phyloP scores from a whole-genome alignment of 306 rosid genomes.

The Medicago arabica region DNA sequence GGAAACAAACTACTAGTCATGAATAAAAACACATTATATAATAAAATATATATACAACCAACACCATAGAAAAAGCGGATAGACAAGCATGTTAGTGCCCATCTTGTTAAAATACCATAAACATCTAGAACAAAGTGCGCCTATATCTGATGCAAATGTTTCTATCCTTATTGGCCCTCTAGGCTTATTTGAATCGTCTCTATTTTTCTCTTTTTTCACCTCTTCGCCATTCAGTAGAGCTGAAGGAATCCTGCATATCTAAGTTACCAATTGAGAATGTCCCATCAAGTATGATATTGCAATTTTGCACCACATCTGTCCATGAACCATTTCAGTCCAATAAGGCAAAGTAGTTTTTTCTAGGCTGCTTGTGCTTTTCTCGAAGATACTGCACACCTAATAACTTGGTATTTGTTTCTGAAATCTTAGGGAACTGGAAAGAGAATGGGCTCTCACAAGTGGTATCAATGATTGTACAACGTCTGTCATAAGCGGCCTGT shows the following conservation, averaged over 20 bases:
- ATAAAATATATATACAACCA: not conserved
- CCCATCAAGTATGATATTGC: constrained; percentile 24
- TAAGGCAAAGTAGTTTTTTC: constrained; percentile 5
- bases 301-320: constrained; percentile 26
- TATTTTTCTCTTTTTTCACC: constrained; percentile 23
- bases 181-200: not conserved
- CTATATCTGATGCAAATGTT: constrained; percentile 19
- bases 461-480: constrained; percentile 91
- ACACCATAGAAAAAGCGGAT: not conserved
- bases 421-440: constrained; percentile 64
- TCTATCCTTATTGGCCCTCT: constrained; percentile 8
- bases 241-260: constrained; percentile 2
- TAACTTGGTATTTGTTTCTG: constrained; percentile 52
- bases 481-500: constrained; percentile 92
- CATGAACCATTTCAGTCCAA: constrained; percentile 17
- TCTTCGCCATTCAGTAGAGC: constrained; percentile 8
- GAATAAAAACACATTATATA: constrained; percentile 2
- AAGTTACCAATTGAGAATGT: constrained; percentile 21
- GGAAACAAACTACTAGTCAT: not conserved
- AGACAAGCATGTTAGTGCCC: not conserved
- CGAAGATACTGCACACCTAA: constrained; percentile 27
- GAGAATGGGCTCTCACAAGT: constrained; percentile 59
- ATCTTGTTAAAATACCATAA: not conserved
- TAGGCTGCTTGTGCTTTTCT: constrained; percentile 33
- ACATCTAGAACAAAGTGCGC: constrained; percentile 17